Conservation (phyloP, 2,329 filamentous ascomycete species). For the Aureobasidium sp. region DNA sequence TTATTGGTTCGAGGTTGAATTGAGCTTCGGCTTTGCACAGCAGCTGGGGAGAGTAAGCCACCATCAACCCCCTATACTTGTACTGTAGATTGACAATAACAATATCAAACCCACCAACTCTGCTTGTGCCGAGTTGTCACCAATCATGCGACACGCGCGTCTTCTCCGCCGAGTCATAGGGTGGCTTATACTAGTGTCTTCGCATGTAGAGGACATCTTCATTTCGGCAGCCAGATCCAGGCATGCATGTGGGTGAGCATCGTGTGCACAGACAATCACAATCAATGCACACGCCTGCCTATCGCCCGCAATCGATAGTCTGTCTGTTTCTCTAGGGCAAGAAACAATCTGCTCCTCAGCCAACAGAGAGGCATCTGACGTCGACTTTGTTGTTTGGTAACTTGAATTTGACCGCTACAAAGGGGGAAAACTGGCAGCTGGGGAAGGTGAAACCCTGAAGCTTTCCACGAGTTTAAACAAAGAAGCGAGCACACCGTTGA, state of each 20-base stretch:
- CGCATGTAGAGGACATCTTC: slow-evolving; percentile 6
- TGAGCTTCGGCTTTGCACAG: background rate
- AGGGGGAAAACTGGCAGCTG: background rate
- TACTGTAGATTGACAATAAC: background rate
- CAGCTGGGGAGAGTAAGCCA: background rate
- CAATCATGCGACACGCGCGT: background rate
- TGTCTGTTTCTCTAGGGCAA: background rate
- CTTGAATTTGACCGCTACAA: slow-evolving; percentile 6
- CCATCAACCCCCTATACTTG: background rate
- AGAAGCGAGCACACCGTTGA: background rate
- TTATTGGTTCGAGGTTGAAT: background rate
- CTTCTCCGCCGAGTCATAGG: background rate
- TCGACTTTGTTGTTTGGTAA: background rate
- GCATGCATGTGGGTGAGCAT: background rate
- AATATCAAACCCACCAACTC: background rate
- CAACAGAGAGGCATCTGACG: background rate
- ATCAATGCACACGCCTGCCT: slow-evolving; percentile 4
- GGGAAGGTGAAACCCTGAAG: background rate
- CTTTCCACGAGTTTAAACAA: background rate
- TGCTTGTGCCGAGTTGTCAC: background rate
- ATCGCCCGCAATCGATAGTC: slow-evolving; percentile 3
- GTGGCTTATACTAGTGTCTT: slow-evolving; percentile 8
- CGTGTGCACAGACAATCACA: slow-evolving; percentile 8
- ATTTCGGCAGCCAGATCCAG: slow-evolving; percentile 8
- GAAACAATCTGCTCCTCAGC: background rate